A percentile compares a stretch with the other conserved stretches of the same genome.
Evolutionary conservation across 148 eudicot genomes (phyloP).

Genomic region (Rhododendron mucronatum): DNA sequence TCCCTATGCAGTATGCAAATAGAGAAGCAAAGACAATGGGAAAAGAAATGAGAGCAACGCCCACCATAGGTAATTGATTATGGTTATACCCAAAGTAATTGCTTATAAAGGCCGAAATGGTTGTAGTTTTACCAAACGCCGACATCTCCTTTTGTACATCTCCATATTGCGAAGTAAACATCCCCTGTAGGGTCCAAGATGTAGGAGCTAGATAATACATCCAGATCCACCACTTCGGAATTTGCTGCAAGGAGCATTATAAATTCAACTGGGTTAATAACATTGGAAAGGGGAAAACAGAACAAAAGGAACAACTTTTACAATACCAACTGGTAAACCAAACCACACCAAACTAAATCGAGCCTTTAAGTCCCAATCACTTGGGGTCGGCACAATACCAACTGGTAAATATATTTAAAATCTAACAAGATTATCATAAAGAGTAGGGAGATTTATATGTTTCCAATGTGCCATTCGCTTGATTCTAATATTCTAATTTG

Average conservation of each 20-base stretch:
- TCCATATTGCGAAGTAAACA: background rate
- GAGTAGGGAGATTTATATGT: background rate
- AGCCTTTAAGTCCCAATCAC: no score
- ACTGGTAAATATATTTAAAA: background rate
- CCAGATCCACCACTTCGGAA: conserved; percentile 7
- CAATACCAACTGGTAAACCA: background rate
- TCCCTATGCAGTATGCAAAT: conserved; percentile 33
- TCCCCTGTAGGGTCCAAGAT: background rate
- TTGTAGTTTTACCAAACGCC: conserved; percentile 21
- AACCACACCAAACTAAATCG: background rate
- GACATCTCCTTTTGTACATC: conserved; percentile 6
- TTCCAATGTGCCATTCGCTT: background rate
- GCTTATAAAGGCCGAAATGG: conserved; percentile 29
- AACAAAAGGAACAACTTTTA: background rate
- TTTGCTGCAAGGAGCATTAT: background rate
- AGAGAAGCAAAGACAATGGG: conserved; percentile 38
- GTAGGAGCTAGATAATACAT: background rate
- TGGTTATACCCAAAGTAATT: conserved; percentile 39
- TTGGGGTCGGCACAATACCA: background rate
- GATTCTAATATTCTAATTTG: background rate
- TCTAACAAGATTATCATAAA: background rate
- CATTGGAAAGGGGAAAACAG: background rate
- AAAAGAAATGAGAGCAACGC: conserved; percentile 25
- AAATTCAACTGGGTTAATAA: background rate
- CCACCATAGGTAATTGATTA: conserved; percentile 27